Base-by-base conservation (phyloP, 106 monocot genomes). In the Dioscorea zingiberensis region DNA sequence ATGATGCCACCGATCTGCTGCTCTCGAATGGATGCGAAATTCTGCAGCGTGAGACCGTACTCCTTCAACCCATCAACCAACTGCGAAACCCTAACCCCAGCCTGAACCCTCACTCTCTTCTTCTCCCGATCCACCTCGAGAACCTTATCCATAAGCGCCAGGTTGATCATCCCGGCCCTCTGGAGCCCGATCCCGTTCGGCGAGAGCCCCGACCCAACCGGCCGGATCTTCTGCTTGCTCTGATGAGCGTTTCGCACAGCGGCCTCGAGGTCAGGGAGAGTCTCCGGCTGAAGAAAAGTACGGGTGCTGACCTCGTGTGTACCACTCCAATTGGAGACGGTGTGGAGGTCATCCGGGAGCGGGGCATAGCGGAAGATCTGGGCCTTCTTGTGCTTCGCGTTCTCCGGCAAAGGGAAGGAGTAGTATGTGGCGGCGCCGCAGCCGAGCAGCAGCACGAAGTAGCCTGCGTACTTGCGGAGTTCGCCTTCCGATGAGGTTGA, bases 1-100 rank as follows among this genome's bases (percentile, higher is more conserved):
- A 86, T 64, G 58, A 97, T 60, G 12, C 95, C 95, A 2, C 95
- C 95, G 27, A 91, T 65, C 77, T 97, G 95, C 81, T 97, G 95
- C 80, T 97, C 95, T 58, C 95, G 61, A 54, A 97, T 97, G 12
- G 91, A 91, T 8, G 95, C 95, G 25, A 97, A 97, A 55, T 97
- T 97, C 83, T 97, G 91, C 26, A 97, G 77, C 3, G 88, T 91
- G 59, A 97, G 87, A 0, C 91, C 95, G 18, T 91, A 78, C 69
- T 91, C 95, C 74, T 77, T 80, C 53, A 95, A 73, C 21, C 68
- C 85, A 53, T 97, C 95, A 15, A 97, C 95, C 2, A 97, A 81
- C 81, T 87, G 80, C 38, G 88, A 69, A 2, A 97, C 95, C 58
- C 95, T 73, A 5, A 76, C 76, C 54, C 95, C 95, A 0, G 95